Evolutionary conservation across 441 rosid species (phyloP).

Genomic region (Cnidoscolus chayamansa): DNA sequence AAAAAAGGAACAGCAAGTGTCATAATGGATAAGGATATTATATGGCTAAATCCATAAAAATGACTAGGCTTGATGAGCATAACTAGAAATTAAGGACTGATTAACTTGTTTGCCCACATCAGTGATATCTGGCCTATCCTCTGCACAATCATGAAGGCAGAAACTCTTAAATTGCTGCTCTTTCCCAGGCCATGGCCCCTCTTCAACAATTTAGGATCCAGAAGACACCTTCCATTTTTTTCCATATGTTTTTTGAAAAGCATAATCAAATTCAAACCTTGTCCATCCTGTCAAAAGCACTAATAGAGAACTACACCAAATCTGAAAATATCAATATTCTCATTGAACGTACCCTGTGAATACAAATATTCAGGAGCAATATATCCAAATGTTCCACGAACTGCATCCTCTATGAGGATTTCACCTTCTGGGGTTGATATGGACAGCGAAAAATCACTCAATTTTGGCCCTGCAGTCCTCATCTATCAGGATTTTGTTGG

Average conservation of each 20-base stretch:
- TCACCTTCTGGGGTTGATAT: slow-evolving; percentile 37
- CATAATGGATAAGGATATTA: neutral
- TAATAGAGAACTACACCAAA: slow-evolving; percentile 39
- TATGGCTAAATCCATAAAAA: neutral
- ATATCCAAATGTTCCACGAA: slow-evolving; percentile 7
- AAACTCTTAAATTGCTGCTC: slow-evolving; percentile 2
- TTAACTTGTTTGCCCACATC: slow-evolving; percentile 22
- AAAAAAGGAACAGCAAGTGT: no score
- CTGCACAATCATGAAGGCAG: neutral
- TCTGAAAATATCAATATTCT: slow-evolving; percentile 41
- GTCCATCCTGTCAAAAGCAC: slow-evolving; percentile 32
- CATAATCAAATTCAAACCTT: neutral
- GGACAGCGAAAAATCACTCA: slow-evolving; percentile 33
- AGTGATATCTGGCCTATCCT: slow-evolving; percentile 19
- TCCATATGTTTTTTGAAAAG: neutral
- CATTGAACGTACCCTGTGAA: slow-evolving; percentile 23
- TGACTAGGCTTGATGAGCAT: neutral
- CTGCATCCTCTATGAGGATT: slow-evolving; percentile 15
- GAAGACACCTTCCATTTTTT: neutral
- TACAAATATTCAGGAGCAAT: slow-evolving; percentile 29
- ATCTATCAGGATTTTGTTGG: slow-evolving; percentile 26
- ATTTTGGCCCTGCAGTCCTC: slow-evolving; percentile 29
- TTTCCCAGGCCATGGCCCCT: slow-evolving; percentile 9
- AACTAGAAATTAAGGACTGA: neutral
- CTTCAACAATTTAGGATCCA: slow-evolving; percentile 13